These are phyloP conservation scores for Styphnolobium japonicum DNA, from an alignment of 306 rosid species.

Conservation along the genomic window DNA sequence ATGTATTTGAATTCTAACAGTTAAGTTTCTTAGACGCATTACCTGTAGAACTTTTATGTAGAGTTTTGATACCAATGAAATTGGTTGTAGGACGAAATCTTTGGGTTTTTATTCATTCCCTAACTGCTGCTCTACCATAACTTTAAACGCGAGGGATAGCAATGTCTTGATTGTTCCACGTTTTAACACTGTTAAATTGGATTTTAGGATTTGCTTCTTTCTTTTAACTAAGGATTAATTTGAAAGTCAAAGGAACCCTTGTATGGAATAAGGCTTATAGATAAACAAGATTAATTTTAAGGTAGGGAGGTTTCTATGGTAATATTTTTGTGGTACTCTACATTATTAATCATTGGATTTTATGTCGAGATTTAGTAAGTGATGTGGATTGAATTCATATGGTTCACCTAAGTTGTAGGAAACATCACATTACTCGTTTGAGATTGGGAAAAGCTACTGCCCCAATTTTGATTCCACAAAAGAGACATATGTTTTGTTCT, in stretches of 20 bases:
- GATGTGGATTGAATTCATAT: background rate
- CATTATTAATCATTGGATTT: background rate
- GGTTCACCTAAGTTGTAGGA: background rate
- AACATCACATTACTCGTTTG: background rate
- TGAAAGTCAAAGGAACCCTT: too few relatives aligned
- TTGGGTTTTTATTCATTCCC: background rate
- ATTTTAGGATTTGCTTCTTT: too few relatives aligned
- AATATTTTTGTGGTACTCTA: background rate
- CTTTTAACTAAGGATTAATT: too few relatives aligned
- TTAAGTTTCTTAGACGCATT: conserved; percentile 2
- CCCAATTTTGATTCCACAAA: background rate
- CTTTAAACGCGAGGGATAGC: background rate
- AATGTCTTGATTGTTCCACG: background rate
- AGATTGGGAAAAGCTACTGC: background rate
- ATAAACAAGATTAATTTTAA: background rate
- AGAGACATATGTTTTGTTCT: background rate
- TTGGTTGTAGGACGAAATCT: background rate
- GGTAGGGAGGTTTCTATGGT: background rate
- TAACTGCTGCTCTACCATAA: background rate
- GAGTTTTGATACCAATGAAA: background rate
- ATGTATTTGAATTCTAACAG: conserved; percentile 17
- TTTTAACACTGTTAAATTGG: too few relatives aligned
- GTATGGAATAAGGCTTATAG: too few relatives aligned
- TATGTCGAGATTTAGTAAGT: background rate
- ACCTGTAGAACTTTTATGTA: background rate